Percentiles rank a stretch among this genome's conserved stretches.
These are phyloP conservation scores for Bacterosira constricta DNA, from an alignment of 108 stramenopile species.

Conservation along the genomic window DNA sequence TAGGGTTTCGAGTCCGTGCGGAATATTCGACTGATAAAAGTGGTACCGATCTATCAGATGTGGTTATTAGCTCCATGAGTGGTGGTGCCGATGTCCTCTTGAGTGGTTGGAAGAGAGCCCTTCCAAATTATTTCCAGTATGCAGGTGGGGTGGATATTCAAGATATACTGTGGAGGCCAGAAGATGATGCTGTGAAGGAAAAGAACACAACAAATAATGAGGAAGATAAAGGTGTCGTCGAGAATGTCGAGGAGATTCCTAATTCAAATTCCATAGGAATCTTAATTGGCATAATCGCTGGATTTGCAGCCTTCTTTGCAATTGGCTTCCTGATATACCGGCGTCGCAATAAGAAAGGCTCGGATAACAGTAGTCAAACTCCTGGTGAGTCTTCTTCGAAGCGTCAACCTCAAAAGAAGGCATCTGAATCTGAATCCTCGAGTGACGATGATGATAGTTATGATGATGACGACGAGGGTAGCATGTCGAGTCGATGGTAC, in stretches of 20 bases:
- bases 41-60: neutral
- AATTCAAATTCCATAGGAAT: neutral
- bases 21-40: neutral
- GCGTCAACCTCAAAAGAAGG: neutral
- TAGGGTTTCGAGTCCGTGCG: constrained; percentile 6
- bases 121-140: neutral
- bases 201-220: neutral
- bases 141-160: neutral
- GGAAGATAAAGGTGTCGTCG: neutral
- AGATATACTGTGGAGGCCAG: neutral
- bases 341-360: neutral
- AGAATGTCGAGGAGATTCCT: neutral
- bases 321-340: neutral
- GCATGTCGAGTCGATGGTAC: constrained; percentile 19
- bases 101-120: neutral
- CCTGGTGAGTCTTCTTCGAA: neutral
- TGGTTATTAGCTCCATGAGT: neutral
- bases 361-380: neutral
- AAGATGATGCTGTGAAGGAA: neutral
- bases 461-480: neutral
- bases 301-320: neutral
- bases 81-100: neutral
- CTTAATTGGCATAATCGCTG: neutral
- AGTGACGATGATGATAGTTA: neutral
- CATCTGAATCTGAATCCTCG: neutral